Percentiles rank a stretch among this genome's conserved stretches.
Conservation (phyloP, 2,329 filamentous ascomycete species). For the Talaromyces sp. region DNA sequence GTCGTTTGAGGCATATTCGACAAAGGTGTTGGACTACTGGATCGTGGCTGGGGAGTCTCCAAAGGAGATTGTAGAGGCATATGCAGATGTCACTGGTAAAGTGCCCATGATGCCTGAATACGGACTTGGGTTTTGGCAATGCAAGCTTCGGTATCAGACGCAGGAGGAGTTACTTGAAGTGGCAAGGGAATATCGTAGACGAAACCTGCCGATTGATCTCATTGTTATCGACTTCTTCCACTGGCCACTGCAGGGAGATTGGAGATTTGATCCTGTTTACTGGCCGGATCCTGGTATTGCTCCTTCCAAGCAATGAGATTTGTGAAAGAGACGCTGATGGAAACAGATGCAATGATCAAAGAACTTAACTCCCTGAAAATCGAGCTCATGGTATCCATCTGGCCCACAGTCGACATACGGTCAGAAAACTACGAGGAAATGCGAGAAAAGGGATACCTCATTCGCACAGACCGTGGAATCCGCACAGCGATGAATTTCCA, state of each 20-base stretch:
- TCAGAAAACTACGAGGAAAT: constrained; percentile 60
- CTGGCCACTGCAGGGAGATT: constrained; percentile 63
- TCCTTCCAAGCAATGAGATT: background rate
- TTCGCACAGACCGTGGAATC: constrained; percentile 57
- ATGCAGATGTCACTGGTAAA: constrained; percentile 53
- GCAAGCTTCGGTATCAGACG: constrained; percentile 60
- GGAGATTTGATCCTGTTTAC: constrained; percentile 60
- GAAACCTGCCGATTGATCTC: constrained; percentile 56
- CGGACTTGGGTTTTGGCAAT: constrained; percentile 62
- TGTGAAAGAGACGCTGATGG: background rate
- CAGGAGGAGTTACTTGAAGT: constrained; percentile 59
- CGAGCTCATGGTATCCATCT: constrained; percentile 65
- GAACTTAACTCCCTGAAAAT: constrained; percentile 56
- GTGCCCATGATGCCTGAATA: constrained; percentile 66
- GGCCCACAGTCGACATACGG: constrained; percentile 59
- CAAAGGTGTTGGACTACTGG: constrained; percentile 59
- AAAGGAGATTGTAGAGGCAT: constrained; percentile 51
- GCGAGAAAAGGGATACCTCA: constrained; percentile 56
- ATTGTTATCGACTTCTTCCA: constrained; percentile 68
- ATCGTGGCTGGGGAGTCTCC: constrained; percentile 55
- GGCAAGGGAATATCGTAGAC: constrained; percentile 54
- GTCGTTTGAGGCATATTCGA: constrained; percentile 57
- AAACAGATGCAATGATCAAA: constrained; percentile 54
- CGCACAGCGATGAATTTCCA: constrained; percentile 56
- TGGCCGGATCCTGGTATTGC: constrained; percentile 58